Evolutionary conservation across 1,284 basidiomycete genomes (phyloP), one percentile per base, ranked within the genome.

Genomic region (Ustilago bromivora): DNA sequence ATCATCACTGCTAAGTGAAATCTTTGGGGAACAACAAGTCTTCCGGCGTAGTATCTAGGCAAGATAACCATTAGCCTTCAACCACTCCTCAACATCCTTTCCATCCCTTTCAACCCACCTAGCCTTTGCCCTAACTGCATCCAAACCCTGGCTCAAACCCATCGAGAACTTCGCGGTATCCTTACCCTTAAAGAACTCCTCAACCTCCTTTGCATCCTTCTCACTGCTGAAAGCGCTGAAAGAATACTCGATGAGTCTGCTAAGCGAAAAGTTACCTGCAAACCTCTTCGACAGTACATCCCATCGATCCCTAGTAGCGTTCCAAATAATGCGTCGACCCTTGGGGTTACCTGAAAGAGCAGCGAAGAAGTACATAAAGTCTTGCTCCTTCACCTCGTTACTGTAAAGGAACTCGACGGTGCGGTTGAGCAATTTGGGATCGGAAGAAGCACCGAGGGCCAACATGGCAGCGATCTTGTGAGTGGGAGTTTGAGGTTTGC

Each of bases 161-260:
- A 91, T 88, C 73, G 89, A 88, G 87, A 87, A 89, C 78, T 87
- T 88, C 41, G 66, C 63, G 36, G 71, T 81, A 53, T 82, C 76
- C 64, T 88, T 88, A 80, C 72, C 83, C 51, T 66, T 67, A 80
- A 87, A 89, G 88, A 93, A 95, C 4, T 86, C 88, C 59, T 90
- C 90, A 28, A 91, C 89, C 8, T 88, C 89, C 57, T 91, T 87
- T 32, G 91, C 89, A 87, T 97, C 95, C 76, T 91, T 87, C 77
- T 92, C 88, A 19, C 89, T 90, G 19, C 91, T 90, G 70, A 97
- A 88, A 46, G 87, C 87, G 35, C 87, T 87, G 86, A 94, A 91
- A 8, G 91, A 88, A 63, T 88, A 87, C 90, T 84, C 74, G 52
- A 86, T 81, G 31, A 88, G 79, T 38, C 83, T 62, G 34, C 76